A percentile compares a stretch with the other conserved stretches of the same genome.
Evolutionary conservation across 2,329 filamentous ascomycete species (phyloP).

Genomic region (Beauveria medogensis): DNA sequence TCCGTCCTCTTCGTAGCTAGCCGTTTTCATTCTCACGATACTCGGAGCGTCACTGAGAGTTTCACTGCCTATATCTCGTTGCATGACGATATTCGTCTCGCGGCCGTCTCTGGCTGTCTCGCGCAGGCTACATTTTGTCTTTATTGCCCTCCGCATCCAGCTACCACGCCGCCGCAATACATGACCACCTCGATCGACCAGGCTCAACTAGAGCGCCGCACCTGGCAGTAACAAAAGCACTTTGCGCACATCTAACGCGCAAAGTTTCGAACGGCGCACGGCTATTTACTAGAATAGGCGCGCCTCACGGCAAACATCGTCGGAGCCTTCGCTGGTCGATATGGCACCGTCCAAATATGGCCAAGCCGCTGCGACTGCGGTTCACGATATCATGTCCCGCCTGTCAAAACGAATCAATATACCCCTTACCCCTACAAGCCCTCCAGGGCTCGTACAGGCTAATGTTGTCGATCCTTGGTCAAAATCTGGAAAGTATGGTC

Average conservation of each 20-base stretch:
- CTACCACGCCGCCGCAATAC: neutral
- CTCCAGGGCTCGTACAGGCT: conserved; percentile 53
- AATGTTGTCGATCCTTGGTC: conserved; percentile 69
- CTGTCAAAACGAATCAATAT: conserved; percentile 51
- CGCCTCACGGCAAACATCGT: neutral
- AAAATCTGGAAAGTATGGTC: conserved; percentile 74
- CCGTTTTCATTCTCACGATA: neutral
- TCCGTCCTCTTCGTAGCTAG: neutral
- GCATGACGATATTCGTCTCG: neutral
- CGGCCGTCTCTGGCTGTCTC: neutral
- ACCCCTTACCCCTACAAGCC: conserved; percentile 50
- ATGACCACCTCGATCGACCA: neutral
- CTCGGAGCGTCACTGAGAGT: neutral
- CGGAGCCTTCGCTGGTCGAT: neutral
- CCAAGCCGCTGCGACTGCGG: neutral
- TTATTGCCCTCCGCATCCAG: neutral
- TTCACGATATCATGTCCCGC: conserved; percentile 21
- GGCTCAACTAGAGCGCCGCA: neutral
- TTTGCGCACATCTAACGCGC: neutral
- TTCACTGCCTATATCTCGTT: neutral
- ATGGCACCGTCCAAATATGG: neutral
- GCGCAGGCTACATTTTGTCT: neutral
- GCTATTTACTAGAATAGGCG: neutral
- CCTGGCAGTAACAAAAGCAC: neutral
- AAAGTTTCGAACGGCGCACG: neutral